Base-by-base conservation (phyloP, 345 rosid genomes). In the Geranium rotundifolium region DNA sequence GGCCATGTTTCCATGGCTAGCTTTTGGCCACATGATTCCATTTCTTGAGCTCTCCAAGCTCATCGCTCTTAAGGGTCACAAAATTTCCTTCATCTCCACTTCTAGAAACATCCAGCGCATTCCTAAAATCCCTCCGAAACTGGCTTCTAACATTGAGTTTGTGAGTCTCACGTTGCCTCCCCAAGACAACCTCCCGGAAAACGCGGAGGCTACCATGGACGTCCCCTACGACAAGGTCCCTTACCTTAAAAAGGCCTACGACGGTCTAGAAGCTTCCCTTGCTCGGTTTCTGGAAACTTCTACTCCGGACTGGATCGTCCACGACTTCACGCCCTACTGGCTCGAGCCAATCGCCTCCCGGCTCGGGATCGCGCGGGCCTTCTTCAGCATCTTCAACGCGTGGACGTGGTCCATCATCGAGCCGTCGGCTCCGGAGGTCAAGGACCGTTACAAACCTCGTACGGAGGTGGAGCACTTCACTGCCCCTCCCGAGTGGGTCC, bases 401-500 rank as follows among this genome's bases (percentile, higher is more conserved):
- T 59, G 72, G 0, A 1, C 30, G n/a, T 12, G 67, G 18, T 63
- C 56, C 8, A 63, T 56, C 63, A 0, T 58, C 5, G 70, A 63
- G 16, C 73, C 72, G 7, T 15, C 66, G 0, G 20, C 57, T 14
- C 29, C 17, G 12, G 6, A 6, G 41, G 10, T 29, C 23, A 66
- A 50, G n/a, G 62, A 46, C 29, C 71, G 66, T 23, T n/a, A 58
- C 10, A 31, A 31, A 31, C 37, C 37, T 31, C 8, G 69, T 30
- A 54, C 3, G 16, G 56, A 39, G 9, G 75, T 73, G 1, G 82
- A 67, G 54, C 77, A 68, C 13, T 77, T 65, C 58, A 30, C 63
- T 1, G 63, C 27, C 7, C 62, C 64, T 2, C 80, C 86, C 1
- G 64, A 64, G 41, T 81, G 84, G 86, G 64, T 79, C 12, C 70